Evolutionary conservation across 2,329 filamentous ascomycete genomes (phyloP).

Genomic region (Exophiala sp.): DNA sequence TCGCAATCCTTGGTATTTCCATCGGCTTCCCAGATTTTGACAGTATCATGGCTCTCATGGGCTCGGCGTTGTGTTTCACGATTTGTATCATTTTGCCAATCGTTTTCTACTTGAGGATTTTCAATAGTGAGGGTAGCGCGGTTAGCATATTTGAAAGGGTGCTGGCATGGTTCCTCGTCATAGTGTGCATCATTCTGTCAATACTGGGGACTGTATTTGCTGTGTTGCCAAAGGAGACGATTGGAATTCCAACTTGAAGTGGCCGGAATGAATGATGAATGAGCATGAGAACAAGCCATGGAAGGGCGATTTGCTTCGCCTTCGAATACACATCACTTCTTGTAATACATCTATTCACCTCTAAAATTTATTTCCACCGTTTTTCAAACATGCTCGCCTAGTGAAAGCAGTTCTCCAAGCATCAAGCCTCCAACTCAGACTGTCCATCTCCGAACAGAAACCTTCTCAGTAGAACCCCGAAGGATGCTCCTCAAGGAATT

Average conservation of each 20-base stretch:
- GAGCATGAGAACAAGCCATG: no score
- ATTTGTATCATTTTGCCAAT: constrained; percentile 91
- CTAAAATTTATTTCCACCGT: no score
- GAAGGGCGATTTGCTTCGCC: no score
- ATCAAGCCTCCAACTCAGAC: no score
- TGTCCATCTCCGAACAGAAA: not conserved
- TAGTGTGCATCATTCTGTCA: constrained; percentile 67
- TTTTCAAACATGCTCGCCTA: no score
- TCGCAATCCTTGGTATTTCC: constrained; percentile 73
- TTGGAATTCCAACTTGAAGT: constrained; percentile 46
- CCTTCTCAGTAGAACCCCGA: constrained; percentile 7
- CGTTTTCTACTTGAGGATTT: constrained; percentile 86
- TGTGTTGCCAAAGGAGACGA: constrained; percentile 73
- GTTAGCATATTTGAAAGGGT: constrained; percentile 62
- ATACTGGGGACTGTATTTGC: constrained; percentile 80
- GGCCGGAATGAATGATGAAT: not conserved
- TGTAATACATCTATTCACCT: no score
- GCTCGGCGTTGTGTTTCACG: constrained; percentile 84
- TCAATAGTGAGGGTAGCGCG: constrained; percentile 68
- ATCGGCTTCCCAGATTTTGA: constrained; percentile 76
- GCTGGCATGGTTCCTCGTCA: constrained; percentile 66
- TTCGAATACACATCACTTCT: no score
- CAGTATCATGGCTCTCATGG: constrained; percentile 86
- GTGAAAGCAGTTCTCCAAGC: no score
- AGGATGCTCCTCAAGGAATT: constrained; percentile 21